phyloP scores from a whole-genome alignment of 305 asterid genomes.

The Fraxinus sp. region DNA sequence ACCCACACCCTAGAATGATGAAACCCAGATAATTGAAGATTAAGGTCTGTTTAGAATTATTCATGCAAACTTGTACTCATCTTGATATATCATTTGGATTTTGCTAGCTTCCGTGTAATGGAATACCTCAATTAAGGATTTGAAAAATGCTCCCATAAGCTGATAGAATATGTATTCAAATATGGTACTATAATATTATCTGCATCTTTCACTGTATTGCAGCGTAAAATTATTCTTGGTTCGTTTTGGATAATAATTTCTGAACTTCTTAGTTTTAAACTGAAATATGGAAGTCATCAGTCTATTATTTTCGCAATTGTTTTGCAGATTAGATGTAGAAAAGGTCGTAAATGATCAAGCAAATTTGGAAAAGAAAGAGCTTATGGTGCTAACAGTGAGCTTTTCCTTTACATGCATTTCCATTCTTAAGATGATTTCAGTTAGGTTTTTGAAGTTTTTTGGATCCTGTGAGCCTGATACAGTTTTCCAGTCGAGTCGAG shows the following conservation, averaged over 20 bases:
- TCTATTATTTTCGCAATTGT: neutral
- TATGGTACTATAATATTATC: neutral
- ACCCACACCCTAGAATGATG: neutral
- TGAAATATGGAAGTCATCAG: neutral
- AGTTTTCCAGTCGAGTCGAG: slow-evolving; percentile 37
- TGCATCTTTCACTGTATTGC: neutral
- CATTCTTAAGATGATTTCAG: slow-evolving; percentile 42
- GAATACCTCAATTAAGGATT: neutral
- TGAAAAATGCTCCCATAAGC: neutral
- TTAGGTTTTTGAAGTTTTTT: slow-evolving; percentile 35
- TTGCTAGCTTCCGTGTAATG: neutral
- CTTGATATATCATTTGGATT: neutral
- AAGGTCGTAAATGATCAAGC: slow-evolving; percentile 58
- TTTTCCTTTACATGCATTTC: slow-evolving; percentile 57
- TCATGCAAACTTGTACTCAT: neutral
- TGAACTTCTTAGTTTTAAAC: neutral
- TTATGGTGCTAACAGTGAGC: slow-evolving; percentile 47
- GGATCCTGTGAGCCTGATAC: slow-evolving; percentile 31
- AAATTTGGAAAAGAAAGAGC: slow-evolving; percentile 65
- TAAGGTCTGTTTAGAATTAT: neutral
- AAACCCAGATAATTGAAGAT: neutral
- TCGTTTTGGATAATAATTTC: neutral
- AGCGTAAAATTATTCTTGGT: neutral
- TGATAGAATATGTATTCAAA: neutral
- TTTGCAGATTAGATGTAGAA: slow-evolving; percentile 66